Conservation (phyloP, 1,284 basidiomycete genomes). For the Malassezia dermatis region DNA sequence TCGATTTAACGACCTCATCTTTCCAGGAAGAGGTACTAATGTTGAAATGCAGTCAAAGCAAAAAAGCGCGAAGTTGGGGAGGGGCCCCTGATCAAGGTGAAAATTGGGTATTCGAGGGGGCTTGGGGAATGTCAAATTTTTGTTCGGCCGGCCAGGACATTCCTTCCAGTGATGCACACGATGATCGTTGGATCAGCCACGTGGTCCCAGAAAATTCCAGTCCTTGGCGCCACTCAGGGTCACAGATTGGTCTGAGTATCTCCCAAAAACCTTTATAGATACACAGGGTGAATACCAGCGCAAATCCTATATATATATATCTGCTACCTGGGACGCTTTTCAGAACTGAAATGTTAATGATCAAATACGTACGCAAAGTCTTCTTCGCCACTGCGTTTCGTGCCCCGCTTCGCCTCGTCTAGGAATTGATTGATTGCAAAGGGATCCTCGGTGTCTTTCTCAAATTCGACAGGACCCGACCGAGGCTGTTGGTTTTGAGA, state of each 20-base stretch:
- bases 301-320: background rate
- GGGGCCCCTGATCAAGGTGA: background rate
- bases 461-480: conserved; percentile 89
- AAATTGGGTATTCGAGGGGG: background rate
- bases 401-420: conserved; percentile 87
- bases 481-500: conserved; percentile 61
- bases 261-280: background rate
- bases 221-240: background rate
- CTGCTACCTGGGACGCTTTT: conserved; percentile 6
- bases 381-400: conserved; percentile 53
- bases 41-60: background rate
- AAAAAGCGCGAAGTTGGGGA: background rate
- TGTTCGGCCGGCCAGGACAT: background rate
- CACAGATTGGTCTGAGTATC: background rate
- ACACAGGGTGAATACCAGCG: background rate
- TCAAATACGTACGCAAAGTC: background rate
- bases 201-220: background rate
- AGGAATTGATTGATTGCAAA: conserved; percentile 96
- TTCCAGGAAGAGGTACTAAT: background rate
- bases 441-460: conserved; percentile 91
- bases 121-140: background rate
- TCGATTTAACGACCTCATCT: background rate
- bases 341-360: background rate
- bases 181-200: background rate
- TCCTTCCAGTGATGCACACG: no score